phyloP scores from a whole-genome alignment of 1,139 yeast genomes.

The Debaryomyces nepalensis region DNA sequence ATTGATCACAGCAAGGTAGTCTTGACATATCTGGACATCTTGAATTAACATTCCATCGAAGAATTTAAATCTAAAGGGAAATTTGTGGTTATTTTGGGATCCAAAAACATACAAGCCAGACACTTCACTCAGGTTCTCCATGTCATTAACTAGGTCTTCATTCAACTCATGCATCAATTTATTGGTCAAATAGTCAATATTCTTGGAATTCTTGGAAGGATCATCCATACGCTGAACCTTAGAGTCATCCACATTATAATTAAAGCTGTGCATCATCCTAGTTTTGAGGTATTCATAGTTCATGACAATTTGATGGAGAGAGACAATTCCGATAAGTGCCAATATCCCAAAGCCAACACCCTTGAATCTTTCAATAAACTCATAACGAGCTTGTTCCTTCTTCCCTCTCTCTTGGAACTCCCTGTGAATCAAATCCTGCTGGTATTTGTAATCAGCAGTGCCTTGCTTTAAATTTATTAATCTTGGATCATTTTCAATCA shows the following conservation, averaged over 20 bases:
- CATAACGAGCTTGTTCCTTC: conserved; percentile 29
- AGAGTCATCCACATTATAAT: conserved; percentile 37
- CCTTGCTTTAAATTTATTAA: conserved; percentile 35
- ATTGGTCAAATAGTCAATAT: conserved; percentile 28
- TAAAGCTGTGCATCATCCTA: conserved; percentile 29
- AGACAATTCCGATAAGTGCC: conserved; percentile 38
- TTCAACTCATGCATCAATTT: conserved; percentile 39
- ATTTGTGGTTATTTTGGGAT: conserved; percentile 38
- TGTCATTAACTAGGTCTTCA: conserved; percentile 25
- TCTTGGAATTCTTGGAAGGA: conserved; percentile 35
- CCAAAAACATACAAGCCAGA: conserved; percentile 49
- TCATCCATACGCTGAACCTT: conserved; percentile 32
- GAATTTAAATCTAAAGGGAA: conserved; percentile 63
- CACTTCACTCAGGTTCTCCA: conserved; percentile 31
- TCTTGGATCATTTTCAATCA: conserved; percentile 41
- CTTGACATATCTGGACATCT: conserved; percentile 58
- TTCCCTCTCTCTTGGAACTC: conserved; percentile 30
- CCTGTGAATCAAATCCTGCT: conserved; percentile 33
- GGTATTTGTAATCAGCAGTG: conserved; percentile 46
- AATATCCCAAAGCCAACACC: conserved; percentile 34
- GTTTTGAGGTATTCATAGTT: conserved; percentile 45
- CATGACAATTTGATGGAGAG: conserved; percentile 45
- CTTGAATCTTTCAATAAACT: conserved; percentile 40
- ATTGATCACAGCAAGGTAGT: conserved; percentile 63
- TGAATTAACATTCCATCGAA: conserved; percentile 67